phyloP scores from a whole-genome alignment of 108 stramenopile species.

The Seminavis robusta region DNA sequence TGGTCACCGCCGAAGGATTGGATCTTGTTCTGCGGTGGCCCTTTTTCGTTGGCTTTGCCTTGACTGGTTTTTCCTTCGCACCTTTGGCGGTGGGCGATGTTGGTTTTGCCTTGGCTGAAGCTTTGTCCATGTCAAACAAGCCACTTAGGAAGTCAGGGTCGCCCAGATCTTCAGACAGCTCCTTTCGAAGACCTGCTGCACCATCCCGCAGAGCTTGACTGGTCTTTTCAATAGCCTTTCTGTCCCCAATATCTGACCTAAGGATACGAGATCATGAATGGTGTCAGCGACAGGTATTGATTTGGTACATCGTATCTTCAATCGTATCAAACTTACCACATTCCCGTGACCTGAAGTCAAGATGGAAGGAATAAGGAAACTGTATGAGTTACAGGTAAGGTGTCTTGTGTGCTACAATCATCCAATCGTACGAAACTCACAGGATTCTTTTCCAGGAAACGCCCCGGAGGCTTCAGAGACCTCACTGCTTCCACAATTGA shows the following conservation, averaged over 20 bases:
- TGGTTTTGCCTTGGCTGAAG: not conserved
- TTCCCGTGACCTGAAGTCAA: too few relatives aligned
- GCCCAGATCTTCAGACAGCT: conserved; percentile 57
- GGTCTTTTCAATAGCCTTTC: conserved; percentile 73
- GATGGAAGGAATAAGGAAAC: too few relatives aligned
- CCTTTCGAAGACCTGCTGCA: conserved; percentile 61
- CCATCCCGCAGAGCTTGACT: conserved; percentile 79
- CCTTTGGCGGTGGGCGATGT: not conserved
- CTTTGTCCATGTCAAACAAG: conserved; percentile 40
- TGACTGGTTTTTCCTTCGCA: conserved; percentile 3
- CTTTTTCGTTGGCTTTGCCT: conserved; percentile 11
- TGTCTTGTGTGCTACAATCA: conserved; percentile 28
- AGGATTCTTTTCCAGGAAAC: conserved; percentile 73
- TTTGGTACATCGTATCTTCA: too few relatives aligned
- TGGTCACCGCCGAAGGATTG: conserved; percentile 16
- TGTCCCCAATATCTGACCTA: conserved; percentile 67
- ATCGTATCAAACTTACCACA: too few relatives aligned
- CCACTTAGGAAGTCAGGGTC: conserved; percentile 58
- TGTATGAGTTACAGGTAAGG: too few relatives aligned
- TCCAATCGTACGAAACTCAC: too few relatives aligned
- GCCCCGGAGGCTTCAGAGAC: conserved; percentile 50
- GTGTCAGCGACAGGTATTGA: too few relatives aligned
- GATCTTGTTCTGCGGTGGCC: conserved; percentile 25
- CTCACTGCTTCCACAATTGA: conserved; percentile 79
- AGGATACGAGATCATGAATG: too few relatives aligned